Conservation (phyloP, 495 filamentous ascomycete genomes). For the Penicillium odoratum region DNA sequence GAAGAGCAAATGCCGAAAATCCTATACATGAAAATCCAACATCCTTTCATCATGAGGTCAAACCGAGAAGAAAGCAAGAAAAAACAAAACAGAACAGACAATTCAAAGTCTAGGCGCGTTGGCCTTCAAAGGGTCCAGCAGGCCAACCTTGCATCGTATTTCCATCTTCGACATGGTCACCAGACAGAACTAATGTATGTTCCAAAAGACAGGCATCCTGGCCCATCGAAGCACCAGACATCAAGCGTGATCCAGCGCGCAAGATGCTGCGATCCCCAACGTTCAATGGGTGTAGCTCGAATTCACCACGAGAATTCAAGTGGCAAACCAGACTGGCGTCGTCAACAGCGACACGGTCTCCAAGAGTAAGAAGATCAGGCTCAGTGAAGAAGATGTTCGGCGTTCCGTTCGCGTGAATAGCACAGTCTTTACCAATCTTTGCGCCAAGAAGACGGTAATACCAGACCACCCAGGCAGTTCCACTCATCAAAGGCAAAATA, state of each 20-base stretch:
- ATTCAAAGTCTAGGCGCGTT: slow-evolving; percentile 8
- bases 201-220: slow-evolving; percentile 45
- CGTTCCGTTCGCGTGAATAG: slow-evolving; percentile 43
- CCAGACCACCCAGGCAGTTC: slow-evolving; percentile 36
- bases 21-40: neutral
- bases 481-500: slow-evolving; percentile 42
- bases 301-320: slow-evolving; percentile 47
- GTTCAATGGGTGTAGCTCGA: slow-evolving; percentile 40
- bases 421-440: slow-evolving; percentile 44
- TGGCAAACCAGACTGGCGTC: slow-evolving; percentile 49
- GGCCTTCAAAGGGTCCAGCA: slow-evolving; percentile 36
- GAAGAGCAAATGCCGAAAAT: neutral
- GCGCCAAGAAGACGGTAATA: slow-evolving; percentile 48
- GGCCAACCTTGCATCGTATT: slow-evolving; percentile 49
- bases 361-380: slow-evolving; percentile 46
- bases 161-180: slow-evolving; percentile 44
- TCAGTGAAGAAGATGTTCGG: slow-evolving; percentile 49
- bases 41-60: neutral
- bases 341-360: slow-evolving; percentile 46
- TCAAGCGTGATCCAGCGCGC: slow-evolving; percentile 40
- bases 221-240: slow-evolving; percentile 45
- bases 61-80: neutral
- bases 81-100: neutral
- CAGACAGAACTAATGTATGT: slow-evolving; percentile 48
- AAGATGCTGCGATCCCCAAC: slow-evolving; percentile 47